Percentiles rank a stretch among this genome's conserved stretches.
These are phyloP conservation scores for Yamadazyma atmosphaerica DNA, from an alignment of 1,139 yeast genomes.

Conservation along the genomic window DNA sequence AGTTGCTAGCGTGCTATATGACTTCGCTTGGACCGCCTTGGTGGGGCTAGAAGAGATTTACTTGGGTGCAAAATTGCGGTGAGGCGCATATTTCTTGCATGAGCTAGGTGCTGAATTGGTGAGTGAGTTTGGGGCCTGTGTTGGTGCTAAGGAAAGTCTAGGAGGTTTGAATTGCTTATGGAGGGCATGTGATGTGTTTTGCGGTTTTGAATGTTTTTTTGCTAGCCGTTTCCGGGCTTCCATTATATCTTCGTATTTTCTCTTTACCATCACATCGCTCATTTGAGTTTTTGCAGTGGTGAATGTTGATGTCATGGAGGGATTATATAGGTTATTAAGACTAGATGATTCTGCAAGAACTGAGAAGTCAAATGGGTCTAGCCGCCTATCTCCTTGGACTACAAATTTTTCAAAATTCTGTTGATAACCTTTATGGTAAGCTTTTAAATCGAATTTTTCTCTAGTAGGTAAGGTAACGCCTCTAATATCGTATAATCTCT, in stretches of 20 bases:
- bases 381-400: not conserved
- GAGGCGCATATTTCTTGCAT: not conserved
- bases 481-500: conserved; percentile 19
- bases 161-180: conserved; percentile 3
- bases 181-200: not conserved
- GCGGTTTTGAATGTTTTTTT: not conserved
- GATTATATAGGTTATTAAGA: too few species aligned
- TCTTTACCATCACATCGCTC: conserved; percentile 2
- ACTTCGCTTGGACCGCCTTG: too few species aligned
- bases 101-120: too few species aligned
- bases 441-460: conserved; percentile 59
- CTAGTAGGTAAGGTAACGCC: conserved; percentile 9
- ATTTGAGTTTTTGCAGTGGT: conserved; percentile 15
- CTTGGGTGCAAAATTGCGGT: conserved; percentile 3
- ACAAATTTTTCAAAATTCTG: conserved; percentile 10
- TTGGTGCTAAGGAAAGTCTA: not conserved
- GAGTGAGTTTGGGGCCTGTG: too few species aligned
- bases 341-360: too few species aligned
- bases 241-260: conserved; percentile 6
- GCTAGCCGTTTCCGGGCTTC: conserved; percentile 8
- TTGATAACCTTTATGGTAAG: conserved; percentile 50
- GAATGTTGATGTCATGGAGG: not conserved
- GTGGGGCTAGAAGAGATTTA: too few species aligned
- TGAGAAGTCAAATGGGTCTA: conserved; percentile 8
- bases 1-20: too few species aligned